Percentiles rank a stretch among this genome's conserved stretches.
These are phyloP conservation scores for Yamadazyma buinensis DNA, from an alignment of 1,139 yeast species.

Conservation along the genomic window DNA sequence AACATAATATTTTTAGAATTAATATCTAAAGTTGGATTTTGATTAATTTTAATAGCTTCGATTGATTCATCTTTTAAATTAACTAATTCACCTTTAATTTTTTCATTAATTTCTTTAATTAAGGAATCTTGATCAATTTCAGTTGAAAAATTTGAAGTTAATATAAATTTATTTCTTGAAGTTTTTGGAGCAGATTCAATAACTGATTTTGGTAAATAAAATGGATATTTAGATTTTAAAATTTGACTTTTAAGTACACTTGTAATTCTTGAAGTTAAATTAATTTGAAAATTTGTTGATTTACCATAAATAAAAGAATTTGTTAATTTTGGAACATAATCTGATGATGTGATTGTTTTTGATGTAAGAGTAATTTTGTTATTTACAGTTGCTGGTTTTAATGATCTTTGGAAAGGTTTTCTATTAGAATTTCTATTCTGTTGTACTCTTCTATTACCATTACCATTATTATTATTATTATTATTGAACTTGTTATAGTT, in stretches of 20 bases:
- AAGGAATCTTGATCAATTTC: conserved; percentile 24
- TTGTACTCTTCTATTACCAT: no score
- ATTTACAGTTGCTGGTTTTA: conserved; percentile 4
- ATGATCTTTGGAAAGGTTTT: neutral
- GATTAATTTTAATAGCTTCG: conserved; percentile 21
- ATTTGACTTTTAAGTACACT: conserved; percentile 39
- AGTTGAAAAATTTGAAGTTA: conserved; percentile 27
- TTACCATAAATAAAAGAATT: conserved; percentile 41
- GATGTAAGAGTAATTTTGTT: conserved; percentile 9
- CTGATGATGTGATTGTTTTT: conserved; percentile 7
- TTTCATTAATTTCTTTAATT: conserved; percentile 24
- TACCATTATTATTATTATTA: no score
- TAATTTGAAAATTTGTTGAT: conserved; percentile 28
- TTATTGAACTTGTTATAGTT: neutral
- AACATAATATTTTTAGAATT: conserved; percentile 26
- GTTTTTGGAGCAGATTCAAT: conserved; percentile 25
- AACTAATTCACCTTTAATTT: conserved; percentile 31
- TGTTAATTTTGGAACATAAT: conserved; percentile 11
- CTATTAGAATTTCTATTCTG: neutral
- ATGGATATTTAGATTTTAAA: conserved; percentile 41
- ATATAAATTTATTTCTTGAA: conserved; percentile 27
- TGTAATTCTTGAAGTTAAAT: conserved; percentile 36
- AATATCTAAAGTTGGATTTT: conserved; percentile 28
- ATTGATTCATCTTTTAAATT: conserved; percentile 8
- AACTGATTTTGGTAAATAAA: conserved; percentile 34